Base-by-base conservation (phyloP, 2,329 filamentous ascomycete genomes). In the Pyricularia pennisetigena region DNA sequence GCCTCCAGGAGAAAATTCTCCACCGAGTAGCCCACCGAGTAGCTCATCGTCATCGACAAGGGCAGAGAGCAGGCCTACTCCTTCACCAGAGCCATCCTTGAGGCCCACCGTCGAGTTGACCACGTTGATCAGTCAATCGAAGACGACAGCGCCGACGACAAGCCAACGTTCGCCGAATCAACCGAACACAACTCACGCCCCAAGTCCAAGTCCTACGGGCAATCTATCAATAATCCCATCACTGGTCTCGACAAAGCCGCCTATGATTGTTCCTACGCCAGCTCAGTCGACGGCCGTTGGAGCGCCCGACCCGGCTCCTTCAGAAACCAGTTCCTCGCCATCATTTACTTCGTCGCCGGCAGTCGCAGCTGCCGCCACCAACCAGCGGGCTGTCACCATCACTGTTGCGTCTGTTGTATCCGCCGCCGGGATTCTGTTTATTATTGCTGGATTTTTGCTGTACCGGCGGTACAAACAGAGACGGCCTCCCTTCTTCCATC, bases 391-490 rank as follows among this genome's bases (percentile, higher is more conserved):
- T 8, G 76, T 84, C 30, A 79, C 83, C 70, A 83, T 87, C 70
- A 79, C 81, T 65, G 78, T 88, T 54, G 82, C 83, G 73, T 83
- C 81, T 10, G 77, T 81, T 1, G 72, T 82, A 32, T 81, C 81
- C n/a, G 79, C 84, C 63, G 78, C 84, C 1, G 81, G 78, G 10
- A 71, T 82, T 32, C 71, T 79, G 20, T 65, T 81, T 66, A 74
- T 83, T 65, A 76, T 76, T 4, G 72, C 74, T 23, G 70, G 80
- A 2, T 73, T 82, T 64, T 72, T 79, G 49, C 82, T 78, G 69
- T 76, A 79, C 66, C 75, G 79, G 20, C 78, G 75, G 59, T 77
- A 79, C 61, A 79, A 79, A 61, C 73, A 73, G 65, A 76, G 76
- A 64, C 76, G 76, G 41, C 71, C 74, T 14, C 79, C 78, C 4